Base-by-base conservation (phyloP, 2,329 filamentous ascomycete genomes). In the Fusarium subglutinans region DNA sequence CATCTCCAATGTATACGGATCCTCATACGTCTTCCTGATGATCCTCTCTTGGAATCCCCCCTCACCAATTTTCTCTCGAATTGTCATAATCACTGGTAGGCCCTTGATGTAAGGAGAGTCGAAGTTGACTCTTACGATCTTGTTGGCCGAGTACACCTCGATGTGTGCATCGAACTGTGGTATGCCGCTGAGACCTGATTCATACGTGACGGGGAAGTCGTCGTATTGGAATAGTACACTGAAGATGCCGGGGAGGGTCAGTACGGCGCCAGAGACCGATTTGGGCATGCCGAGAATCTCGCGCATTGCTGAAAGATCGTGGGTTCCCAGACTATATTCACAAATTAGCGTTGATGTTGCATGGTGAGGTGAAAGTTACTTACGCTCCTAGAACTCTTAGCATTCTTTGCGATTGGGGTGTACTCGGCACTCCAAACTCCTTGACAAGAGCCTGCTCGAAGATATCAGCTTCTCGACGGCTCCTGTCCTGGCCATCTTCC, bases 71-170 rank as follows among this genome's bases (percentile, higher is more conserved):
- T 81, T 81, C 48, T 90, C 87, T 11, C 82, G 76, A 14, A 90
- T 80, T 1, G 79, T 80, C 61, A 90, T 84, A 11, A 82, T 86
- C 30, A 88, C 86, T 0, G 87, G 86, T 4, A 90, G 79, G 0
- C 85, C 88, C 72, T 89, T 89, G n/a, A 90, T 82, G 63, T 87
- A 90, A 0, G 89, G 90, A 1, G 88, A 87, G 63, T 91, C 88
- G 70, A 87, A 90, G 41, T 86, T 77, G 17, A 91, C 82, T 3
- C 81, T 83, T 0, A 91, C 86, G 0, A 85, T 86, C 80, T 91
- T 91, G 12, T 84, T 81, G 22, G 82, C 77, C 0, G 85, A 85
- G 70, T 89, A 91, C 0, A 91, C 82, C 6, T 86, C 86, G 12
- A 90, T 77, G 48, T 86, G 83, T 1, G 87, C 86, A 61, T 90